Base-by-base conservation (phyloP, 441 rosid species). In the Croton laevigatus region DNA sequence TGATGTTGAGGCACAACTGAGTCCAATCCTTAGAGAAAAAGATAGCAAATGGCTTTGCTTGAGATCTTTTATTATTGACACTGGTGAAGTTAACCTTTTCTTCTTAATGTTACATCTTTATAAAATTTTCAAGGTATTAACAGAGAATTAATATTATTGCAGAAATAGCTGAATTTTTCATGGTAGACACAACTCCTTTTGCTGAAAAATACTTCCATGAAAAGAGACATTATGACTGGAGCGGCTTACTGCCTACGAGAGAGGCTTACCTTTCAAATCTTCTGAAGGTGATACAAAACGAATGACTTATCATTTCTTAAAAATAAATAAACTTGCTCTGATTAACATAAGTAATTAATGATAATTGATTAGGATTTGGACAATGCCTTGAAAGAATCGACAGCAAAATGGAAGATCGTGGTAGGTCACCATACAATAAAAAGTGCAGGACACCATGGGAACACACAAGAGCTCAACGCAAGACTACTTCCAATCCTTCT, bases 151-250 rank as follows among this genome's bases (percentile, higher is more conserved):
- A 17, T n/a, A n/a, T 32, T 49, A 12, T 51, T 22, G 52, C 79
- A 93, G 96, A 74, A 72, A 74, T 85, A 51, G 93, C 74, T 34
- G 93, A 94, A 6, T 83, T 91, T 73, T 84, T 94, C 84, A 84
- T 91, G 4, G 89, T 91, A 62, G 98, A 94, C 55, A 89, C 97
- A 0, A 89, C 85, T 60, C 98, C 98, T 3, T 91, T 93, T 59
- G 94, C 81, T 0, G 78, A 83, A 0, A 71, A 85, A 34, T 94
- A 94, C 78, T 91, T 91, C 73, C 46, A 20, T 0, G 73, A 87
- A 27, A 72, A 55, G 38, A 81, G 86, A 16, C 73, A 84, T 58
- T 94, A 90, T 52, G 98, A 94, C 59, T 91, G 97, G 98, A 88
- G 69, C 14, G 85, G 86, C 27, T 78, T 94, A 42, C 32, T 75